These are phyloP conservation scores for Cenchrus fungigraminus DNA, from an alignment of 176 grass and related monocot species.

Conservation along the genomic window DNA sequence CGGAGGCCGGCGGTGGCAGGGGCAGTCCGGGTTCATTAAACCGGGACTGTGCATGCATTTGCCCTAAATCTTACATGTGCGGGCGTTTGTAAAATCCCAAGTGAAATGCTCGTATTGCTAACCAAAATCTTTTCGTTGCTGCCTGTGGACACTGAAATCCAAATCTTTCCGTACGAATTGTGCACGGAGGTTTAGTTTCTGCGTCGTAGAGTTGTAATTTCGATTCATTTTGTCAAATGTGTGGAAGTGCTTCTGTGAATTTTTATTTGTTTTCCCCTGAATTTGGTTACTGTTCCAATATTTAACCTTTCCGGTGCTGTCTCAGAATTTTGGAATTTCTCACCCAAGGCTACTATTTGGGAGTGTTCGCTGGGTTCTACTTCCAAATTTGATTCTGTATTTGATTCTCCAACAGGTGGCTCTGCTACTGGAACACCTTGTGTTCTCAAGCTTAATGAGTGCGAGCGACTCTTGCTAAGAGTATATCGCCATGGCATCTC, in stretches of 20 bases:
- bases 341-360: neutral
- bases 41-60: neutral
- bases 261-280: neutral
- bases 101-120: neutral
- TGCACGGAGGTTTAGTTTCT: neutral
- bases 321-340: neutral
- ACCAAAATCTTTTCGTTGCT: neutral
- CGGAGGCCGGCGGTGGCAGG: no score
- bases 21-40: neutral
- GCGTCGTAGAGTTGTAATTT: neutral
- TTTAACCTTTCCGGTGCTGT: neutral
- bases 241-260: neutral
- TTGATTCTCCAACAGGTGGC: slow-evolving; percentile 24
- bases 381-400: slow-evolving; percentile 33
- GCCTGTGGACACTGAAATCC: neutral
- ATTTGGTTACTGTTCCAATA: neutral
- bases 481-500: slow-evolving; percentile 72
- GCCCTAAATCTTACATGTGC: no score
- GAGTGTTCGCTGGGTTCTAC: slow-evolving; percentile 11
- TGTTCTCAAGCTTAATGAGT: slow-evolving; percentile 50
- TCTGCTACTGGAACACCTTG: slow-evolving; percentile 8
- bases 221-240: neutral
- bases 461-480: slow-evolving; percentile 39
- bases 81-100: neutral
- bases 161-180: neutral